Evolutionary conservation across 345 rosid species (phyloP), one percentile per base, ranked within the genome.

Genomic region (Eucalyptus fibrosa): DNA sequence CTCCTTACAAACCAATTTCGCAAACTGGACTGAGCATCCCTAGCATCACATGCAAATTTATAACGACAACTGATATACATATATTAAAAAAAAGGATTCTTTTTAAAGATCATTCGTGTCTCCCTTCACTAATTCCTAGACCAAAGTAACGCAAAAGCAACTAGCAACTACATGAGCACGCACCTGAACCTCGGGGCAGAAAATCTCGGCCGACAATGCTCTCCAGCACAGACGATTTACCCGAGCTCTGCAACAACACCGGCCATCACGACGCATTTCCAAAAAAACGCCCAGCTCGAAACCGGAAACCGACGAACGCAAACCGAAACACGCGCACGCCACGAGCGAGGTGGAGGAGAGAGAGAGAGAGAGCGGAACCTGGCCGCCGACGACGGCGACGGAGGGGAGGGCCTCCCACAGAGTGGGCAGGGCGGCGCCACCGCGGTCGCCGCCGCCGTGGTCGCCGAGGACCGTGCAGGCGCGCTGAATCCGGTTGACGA

Each of bases 401-500:
- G 97, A 93, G 12, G 97, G 96, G 91, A 96, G 96, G 65, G 96
- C 93, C 90, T 95, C 97, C 97, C 96, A 95, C 32, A 95, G 97
- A 28, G 96, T 92, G 91, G 95, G 94, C 91, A 95, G 91, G 86
- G 95, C 62, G 88, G 90, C 40, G 13, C 85, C 59, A 21, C 62
- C 62, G 62, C 30, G 30, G 62, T 24, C 62, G 30, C 62, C 12
- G 62, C 45, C 90, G 65, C 95, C 95, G 81, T 94, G 89, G 88
- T 95, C 96, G 49, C 95, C 96, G 86, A 96, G 96, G 45, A 92
- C 89, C 5, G 97, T 95, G 83, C 97, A 95, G 2, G 95, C 96
- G 81, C 93, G 90, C 91, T 96, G 97, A 50, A 95, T 91, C 26
- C 95, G 89, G 88, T 93, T 95, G 40, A 96, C 95, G 87, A 94